These are phyloP conservation scores for Echria macrotheca DNA, from an alignment of 495 filamentous ascomycete genomes.

Conservation along the genomic window DNA sequence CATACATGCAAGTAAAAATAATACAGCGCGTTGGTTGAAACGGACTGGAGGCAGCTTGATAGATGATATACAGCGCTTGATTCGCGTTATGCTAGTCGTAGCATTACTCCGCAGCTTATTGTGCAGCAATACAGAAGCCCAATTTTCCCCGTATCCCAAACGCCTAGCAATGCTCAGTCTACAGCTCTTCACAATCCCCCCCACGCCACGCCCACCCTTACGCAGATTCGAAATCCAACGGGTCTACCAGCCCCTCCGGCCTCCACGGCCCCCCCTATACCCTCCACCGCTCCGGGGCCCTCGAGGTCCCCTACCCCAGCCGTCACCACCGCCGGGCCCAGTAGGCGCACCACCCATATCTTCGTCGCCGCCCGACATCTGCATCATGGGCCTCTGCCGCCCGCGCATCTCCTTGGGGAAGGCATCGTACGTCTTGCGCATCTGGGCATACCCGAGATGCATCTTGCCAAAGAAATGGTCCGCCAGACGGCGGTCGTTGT, in stretches of 20 bases:
- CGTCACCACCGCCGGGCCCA: constrained; percentile 52
- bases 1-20: no score
- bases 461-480: constrained; percentile 99
- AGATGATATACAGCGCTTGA: no score
- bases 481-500: constrained; percentile 88
- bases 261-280: constrained; percentile 23
- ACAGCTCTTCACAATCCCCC: no score
- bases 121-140: no score
- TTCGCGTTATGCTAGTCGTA: no score
- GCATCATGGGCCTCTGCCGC: constrained; percentile 51
- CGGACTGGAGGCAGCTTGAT: no score
- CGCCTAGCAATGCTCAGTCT: no score
- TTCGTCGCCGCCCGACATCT: constrained; percentile 50
- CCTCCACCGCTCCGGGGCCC: constrained; percentile 41
- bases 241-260: constrained; percentile 13
- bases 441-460: constrained; percentile 96
- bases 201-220: no score
- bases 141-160: no score
- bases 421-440: constrained; percentile 85
- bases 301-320: constrained; percentile 44
- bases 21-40: no score
- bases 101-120: no score
- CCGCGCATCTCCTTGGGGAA: constrained; percentile 76
- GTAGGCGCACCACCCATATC: constrained; percentile 33
- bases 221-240: no score